Conservation (phyloP, 768 basidiomycete genomes). For the Leucogyrophana mollusca region DNA sequence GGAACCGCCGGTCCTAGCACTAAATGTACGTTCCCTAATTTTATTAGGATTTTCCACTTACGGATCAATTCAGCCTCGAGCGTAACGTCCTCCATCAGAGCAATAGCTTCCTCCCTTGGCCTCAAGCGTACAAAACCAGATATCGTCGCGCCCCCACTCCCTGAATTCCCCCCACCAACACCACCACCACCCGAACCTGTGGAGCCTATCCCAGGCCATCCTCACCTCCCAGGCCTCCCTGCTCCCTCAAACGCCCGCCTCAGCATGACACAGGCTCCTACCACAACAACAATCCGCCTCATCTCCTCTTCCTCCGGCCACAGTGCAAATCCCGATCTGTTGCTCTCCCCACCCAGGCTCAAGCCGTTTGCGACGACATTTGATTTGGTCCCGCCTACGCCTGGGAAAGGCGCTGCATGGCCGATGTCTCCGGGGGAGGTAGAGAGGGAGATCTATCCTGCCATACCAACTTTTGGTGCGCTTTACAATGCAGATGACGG, state of each 20-base stretch:
- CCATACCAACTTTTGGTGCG: conserved; percentile 31
- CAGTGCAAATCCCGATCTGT: conserved; percentile 17
- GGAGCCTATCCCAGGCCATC: conserved; percentile 59
- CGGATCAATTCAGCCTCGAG: conserved; percentile 43
- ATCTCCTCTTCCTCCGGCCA: conserved; percentile 26
- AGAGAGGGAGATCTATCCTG: conserved; percentile 35
- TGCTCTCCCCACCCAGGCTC: conserved; percentile 56
- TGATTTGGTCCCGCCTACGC: conserved; percentile 64
- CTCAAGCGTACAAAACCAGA: conserved; percentile 48
- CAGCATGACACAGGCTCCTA: conserved; percentile 50
- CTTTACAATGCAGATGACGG: conserved; percentile 20
- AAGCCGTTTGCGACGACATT: conserved; percentile 66
- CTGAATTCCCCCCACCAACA: conserved; percentile 2
- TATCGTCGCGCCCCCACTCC: conserved; percentile 6
- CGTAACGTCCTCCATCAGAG: conserved; percentile 71
- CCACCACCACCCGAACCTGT: conserved; percentile 13
- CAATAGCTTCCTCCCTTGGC: conserved; percentile 73
- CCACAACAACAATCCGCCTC: conserved; percentile 50
- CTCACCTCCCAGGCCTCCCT: conserved; percentile 56
- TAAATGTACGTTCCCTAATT: conserved; percentile 46
- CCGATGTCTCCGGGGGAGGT: conserved; percentile 35
- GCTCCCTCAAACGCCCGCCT: conserved; percentile 61
- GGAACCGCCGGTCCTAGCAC: conserved; percentile 52
- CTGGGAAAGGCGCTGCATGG: conserved; percentile 32
- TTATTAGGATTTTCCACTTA: background rate